Percentiles rank a stretch among this genome's conserved stretches.
Evolutionary conservation across 2,329 filamentous ascomycete genomes (phyloP).

Genomic region (Fusarium nanum): DNA sequence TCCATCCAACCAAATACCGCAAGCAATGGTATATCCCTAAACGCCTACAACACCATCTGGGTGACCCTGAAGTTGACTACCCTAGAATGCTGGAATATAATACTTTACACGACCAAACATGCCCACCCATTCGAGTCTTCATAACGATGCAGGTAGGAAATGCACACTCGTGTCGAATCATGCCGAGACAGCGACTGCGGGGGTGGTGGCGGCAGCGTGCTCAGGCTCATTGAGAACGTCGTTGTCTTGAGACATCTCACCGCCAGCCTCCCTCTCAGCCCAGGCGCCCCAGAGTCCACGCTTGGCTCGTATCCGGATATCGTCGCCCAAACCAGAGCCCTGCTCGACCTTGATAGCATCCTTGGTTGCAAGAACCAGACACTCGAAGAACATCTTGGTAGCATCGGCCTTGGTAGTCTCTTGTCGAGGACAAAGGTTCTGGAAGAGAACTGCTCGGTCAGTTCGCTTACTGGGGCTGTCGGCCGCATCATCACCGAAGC

Average conservation of each 20-base stretch:
- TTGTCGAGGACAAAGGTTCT: constrained; percentile 86
- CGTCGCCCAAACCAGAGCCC: constrained; percentile 77
- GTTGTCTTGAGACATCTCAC: constrained; percentile 66
- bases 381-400: constrained; percentile 99
- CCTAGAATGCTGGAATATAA: constrained; percentile 52
- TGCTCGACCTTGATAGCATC: constrained; percentile 98
- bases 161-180: constrained; percentile 39
- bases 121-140: constrained; percentile 40
- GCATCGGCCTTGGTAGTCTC: constrained; percentile 88
- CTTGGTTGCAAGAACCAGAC: constrained; percentile 94
- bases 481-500: constrained; percentile 81
- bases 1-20: constrained; percentile 41
- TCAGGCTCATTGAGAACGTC: constrained; percentile 56
- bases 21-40: constrained; percentile 55
- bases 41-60: constrained; percentile 54
- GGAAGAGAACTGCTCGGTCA: constrained; percentile 84
- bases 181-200: constrained; percentile 55
- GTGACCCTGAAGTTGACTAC: constrained; percentile 46
- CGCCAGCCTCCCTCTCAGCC: constrained; percentile 82
- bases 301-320: constrained; percentile 89
- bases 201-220: constrained; percentile 47
- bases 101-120: constrained; percentile 51
- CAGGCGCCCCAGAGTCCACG: constrained; percentile 96
- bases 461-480: constrained; percentile 77
- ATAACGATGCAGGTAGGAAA: constrained; percentile 39